Conservation (phyloP, 345 rosid species). For the Cochlearia excelsa region DNA sequence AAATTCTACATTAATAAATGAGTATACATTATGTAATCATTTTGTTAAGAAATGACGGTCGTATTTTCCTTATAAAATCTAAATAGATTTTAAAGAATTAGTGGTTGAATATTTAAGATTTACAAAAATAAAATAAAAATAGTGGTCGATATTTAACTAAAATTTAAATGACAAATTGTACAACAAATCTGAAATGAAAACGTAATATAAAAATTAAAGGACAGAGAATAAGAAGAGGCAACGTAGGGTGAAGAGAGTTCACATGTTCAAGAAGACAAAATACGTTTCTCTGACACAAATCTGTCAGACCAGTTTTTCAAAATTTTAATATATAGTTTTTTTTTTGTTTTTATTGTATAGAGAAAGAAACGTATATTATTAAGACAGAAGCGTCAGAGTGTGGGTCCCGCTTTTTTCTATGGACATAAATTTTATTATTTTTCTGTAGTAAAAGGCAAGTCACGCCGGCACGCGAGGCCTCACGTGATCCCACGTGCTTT, state of each 20-base stretch:
- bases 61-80: too few species aligned
- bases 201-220: slow-evolving; percentile 14
- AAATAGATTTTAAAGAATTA: too few species aligned
- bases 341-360: slow-evolving; percentile 16
- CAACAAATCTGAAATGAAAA: slow-evolving; percentile 30
- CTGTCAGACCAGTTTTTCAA: slow-evolving; percentile 17
- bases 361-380: slow-evolving; percentile 30
- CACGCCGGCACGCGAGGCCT: slow-evolving; percentile 62
- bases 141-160: not conserved
- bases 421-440: slow-evolving; percentile 14
- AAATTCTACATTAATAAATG: too few species aligned
- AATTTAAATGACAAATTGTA: slow-evolving; percentile 3
- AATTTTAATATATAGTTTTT: not conserved
- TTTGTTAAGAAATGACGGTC: too few species aligned
- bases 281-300: slow-evolving; percentile 42
- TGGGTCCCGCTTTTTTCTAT: slow-evolving; percentile 39
- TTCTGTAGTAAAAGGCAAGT: slow-evolving; percentile 43
- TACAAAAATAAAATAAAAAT: not conserved
- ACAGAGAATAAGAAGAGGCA: slow-evolving; percentile 33
- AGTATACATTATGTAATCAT: too few species aligned
- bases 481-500: slow-evolving; percentile 51
- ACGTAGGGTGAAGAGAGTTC: slow-evolving; percentile 30
- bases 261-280: slow-evolving; percentile 43
- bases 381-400: not conserved
- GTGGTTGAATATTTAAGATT: too few species aligned